phyloP scores from a whole-genome alignment of 2,329 filamentous ascomycete genomes.

The Nothophoma quercina region DNA sequence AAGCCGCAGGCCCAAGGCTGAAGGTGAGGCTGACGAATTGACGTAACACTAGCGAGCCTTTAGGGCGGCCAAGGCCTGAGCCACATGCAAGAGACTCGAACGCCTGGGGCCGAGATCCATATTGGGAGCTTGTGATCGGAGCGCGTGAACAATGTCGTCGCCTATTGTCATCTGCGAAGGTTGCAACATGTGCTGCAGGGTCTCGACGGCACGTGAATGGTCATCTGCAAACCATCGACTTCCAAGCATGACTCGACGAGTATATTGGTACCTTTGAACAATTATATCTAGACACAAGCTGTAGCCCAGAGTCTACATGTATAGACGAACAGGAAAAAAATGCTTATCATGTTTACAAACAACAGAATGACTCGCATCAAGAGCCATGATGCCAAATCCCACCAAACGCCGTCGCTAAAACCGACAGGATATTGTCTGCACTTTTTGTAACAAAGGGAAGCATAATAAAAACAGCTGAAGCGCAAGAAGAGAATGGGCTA shows the following conservation, averaged over 20 bases:
- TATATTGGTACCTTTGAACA: neutral
- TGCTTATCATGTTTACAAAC: neutral
- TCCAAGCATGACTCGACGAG: neutral
- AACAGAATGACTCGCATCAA: neutral
- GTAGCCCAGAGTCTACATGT: neutral
- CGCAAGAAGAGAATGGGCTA: neutral
- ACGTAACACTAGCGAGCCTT: conserved; percentile 11
- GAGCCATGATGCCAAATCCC: neutral
- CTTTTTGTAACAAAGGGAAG: conserved; percentile 14
- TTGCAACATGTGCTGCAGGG: conserved; percentile 1
- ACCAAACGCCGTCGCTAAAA: conserved; percentile 39
- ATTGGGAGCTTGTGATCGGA: neutral
- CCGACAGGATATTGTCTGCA: neutral
- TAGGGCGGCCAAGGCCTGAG: neutral
- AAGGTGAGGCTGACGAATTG: conserved; percentile 9
- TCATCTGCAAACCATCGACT: neutral
- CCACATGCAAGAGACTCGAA: conserved; percentile 9
- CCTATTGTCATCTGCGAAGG: neutral
- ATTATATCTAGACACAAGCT: neutral
- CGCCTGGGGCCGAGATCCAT: neutral
- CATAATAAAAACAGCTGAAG: neutral
- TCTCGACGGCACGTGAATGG: conserved; percentile 1
- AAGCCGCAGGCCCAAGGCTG: conserved; percentile 9
- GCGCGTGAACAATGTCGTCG: conserved; percentile 3
- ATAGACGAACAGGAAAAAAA: neutral